Base-by-base conservation (phyloP, 768 basidiomycete genomes). In the Mycena galericulata region DNA sequence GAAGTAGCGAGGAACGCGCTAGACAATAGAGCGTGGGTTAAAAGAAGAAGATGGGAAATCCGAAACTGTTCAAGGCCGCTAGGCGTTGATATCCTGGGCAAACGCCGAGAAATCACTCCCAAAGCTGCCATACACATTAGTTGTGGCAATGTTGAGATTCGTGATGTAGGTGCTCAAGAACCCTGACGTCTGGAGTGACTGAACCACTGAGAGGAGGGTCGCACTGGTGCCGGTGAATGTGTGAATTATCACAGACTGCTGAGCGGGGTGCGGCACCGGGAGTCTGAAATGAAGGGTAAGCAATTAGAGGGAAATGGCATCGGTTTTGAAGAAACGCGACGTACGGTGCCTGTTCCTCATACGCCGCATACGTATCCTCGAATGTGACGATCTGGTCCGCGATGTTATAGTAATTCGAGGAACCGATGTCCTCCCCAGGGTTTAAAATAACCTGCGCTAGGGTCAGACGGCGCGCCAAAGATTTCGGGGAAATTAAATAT, bases 331-430 rank as follows among this genome's bases (percentile, higher is more conserved):
- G 53, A 36, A 63, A 63, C 43, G 20, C 47, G 40, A 63, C 64
- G 30, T 51, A 65, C 64, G 64, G 64, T 41, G 56, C 64, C 55
- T 41, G 64, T 26, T 0, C 27, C 22, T 58, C 47, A 53, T 65
- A 65, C 30, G 9, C 8, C 5, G 56, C 49, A 43, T 67, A 67
- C 20, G 50, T 56, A 36, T 67, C 32, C 43, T 67, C 65, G 45
- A 60, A 67, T 32, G 64, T 58, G 47, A 58, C 56, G 40, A 65
- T 65, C 43, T 58, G 64, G 49, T 65, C 40, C 26, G 64, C 64
- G 30, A 65, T 2, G 58, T 22, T 45, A 40, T 60, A 67, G 27
- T 67, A 67, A 22, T 45, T 34, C 3, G 65, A 67, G 43, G 8
- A 26, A 24, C 57, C 57, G 45, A 67, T 60, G 47, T 59, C 40